A percentile compares a stretch with the other conserved stretches of the same genome.
These are phyloP conservation scores for Didymellaceae sp. DNA, from an alignment of 2,329 filamentous ascomycete species.

Conservation along the genomic window DNA sequence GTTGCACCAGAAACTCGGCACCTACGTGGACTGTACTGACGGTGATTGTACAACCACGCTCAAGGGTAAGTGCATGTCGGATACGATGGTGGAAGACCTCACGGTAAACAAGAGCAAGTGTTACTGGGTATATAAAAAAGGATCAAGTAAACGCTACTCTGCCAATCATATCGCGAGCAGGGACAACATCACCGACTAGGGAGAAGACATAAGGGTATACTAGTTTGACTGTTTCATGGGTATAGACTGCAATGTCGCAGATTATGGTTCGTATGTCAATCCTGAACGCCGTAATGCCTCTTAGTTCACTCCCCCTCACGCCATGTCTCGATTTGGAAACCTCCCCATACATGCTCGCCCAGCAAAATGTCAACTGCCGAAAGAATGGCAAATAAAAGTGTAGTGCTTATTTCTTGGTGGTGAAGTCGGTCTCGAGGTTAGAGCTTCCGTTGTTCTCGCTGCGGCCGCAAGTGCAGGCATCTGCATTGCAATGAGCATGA, in stretches of 20 bases:
- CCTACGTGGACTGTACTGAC: no score
- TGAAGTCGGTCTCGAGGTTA: conserved; percentile 83
- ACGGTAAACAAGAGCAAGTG: no score
- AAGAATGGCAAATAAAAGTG: no score
- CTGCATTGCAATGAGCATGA: conserved; percentile 23
- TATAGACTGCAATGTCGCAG: conserved; percentile 12
- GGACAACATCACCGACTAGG: no score
- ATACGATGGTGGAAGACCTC: no score
- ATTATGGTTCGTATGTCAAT: not conserved
- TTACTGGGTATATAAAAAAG: no score
- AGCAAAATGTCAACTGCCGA: not conserved
- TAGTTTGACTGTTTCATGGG: conserved; percentile 2
- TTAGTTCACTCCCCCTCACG: conserved; percentile 16
- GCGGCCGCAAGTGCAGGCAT: conserved; percentile 81
- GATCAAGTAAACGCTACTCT: no score
- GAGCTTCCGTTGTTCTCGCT: conserved; percentile 67
- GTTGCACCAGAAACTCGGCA: not conserved
- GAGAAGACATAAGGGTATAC: not conserved
- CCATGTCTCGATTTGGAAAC: not conserved
- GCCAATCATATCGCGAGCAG: no score
- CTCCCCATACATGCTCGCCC: not conserved
- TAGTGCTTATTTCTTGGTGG: conserved; percentile 63
- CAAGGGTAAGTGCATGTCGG: no score
- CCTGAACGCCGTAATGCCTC: conserved; percentile 28
- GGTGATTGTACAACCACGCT: no score